Percentiles rank a stretch among this genome's conserved stretches.
Evolutionary conservation across 148 eudicot species (phyloP).

Genomic region (Silene conica): DNA sequence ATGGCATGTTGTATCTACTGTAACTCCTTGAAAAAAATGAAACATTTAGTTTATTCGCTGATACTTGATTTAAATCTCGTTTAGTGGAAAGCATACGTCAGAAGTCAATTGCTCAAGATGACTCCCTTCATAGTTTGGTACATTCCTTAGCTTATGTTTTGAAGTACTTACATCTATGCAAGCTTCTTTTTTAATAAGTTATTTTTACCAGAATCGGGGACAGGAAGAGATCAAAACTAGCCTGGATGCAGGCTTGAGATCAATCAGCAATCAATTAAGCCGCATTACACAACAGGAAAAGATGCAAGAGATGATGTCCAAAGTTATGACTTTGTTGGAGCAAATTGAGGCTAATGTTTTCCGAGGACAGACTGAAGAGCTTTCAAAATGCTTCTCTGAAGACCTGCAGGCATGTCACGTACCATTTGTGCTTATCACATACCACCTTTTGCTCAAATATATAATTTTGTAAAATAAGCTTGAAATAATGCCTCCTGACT

Average conservation of each 20-base stretch:
- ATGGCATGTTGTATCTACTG: too few species aligned
- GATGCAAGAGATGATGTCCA: conserved; percentile 38
- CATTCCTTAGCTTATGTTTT: conserved; percentile 11
- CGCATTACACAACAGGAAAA: conserved; percentile 40
- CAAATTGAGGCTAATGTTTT: conserved; percentile 39
- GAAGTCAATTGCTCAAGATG: conserved; percentile 62
- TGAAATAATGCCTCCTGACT: too few species aligned
- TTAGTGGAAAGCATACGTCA: conserved; percentile 78
- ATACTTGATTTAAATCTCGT: conserved; percentile 11
- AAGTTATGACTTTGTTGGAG: conserved; percentile 44
- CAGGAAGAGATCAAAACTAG: conserved; percentile 60
- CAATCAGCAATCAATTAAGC: conserved; percentile 46
- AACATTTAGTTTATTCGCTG: background rate
- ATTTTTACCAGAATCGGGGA: conserved; percentile 54
- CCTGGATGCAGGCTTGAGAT: conserved; percentile 46
- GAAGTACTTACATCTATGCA: conserved; percentile 2
- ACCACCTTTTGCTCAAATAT: background rate
- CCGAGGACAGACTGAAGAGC: conserved; percentile 47
- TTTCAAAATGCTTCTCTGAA: conserved; percentile 41
- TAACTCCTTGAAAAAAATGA: too few species aligned
- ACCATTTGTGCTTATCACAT: conserved; percentile 1
- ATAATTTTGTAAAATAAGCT: background rate
- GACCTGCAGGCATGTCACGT: conserved; percentile 66
- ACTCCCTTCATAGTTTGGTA: conserved; percentile 66
- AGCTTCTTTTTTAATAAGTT: background rate